phyloP scores from a whole-genome alignment of 176 grass and related monocot species.

The Otatea glauca region DNA sequence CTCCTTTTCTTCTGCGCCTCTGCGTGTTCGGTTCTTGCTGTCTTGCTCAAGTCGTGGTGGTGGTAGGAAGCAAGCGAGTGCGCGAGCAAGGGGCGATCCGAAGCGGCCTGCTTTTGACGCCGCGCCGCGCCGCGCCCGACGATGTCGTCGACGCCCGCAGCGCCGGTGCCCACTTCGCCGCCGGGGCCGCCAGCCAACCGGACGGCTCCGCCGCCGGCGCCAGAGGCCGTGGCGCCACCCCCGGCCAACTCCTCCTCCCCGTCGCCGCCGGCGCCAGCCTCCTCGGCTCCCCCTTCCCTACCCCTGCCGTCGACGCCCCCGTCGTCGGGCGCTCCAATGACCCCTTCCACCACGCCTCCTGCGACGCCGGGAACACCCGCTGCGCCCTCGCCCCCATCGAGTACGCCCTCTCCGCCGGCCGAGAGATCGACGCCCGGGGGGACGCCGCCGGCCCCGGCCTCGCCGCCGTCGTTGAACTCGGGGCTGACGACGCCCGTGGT shows the following conservation, averaged over 20 bases:
- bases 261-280: slow-evolving; percentile 12
- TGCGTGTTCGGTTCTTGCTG: neutral
- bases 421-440: neutral
- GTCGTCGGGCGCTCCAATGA: neutral
- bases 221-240: slow-evolving; percentile 3
- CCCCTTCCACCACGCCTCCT: slow-evolving; percentile 35
- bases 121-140: neutral
- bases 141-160: slow-evolving; percentile 51
- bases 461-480: slow-evolving; percentile 25
- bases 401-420: slow-evolving; percentile 15
- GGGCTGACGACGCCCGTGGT: slow-evolving; percentile 49
- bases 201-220: slow-evolving; percentile 29
- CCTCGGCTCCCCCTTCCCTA: slow-evolving; percentile 16
- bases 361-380: neutral
- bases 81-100: neutral
- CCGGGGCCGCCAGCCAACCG: neutral
- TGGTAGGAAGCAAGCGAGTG: neutral
- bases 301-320: slow-evolving; percentile 18
- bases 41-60: slow-evolving; percentile 5
- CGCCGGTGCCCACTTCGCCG: slow-evolving; percentile 21
- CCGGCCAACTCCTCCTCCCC: slow-evolving; percentile 41
- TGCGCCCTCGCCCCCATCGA: slow-evolving; percentile 25
- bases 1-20: neutral
- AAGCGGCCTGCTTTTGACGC: neutral
- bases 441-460: neutral